phyloP scores from a whole-genome alignment of 495 filamentous ascomycete species.

The Daldinia loculata region DNA sequence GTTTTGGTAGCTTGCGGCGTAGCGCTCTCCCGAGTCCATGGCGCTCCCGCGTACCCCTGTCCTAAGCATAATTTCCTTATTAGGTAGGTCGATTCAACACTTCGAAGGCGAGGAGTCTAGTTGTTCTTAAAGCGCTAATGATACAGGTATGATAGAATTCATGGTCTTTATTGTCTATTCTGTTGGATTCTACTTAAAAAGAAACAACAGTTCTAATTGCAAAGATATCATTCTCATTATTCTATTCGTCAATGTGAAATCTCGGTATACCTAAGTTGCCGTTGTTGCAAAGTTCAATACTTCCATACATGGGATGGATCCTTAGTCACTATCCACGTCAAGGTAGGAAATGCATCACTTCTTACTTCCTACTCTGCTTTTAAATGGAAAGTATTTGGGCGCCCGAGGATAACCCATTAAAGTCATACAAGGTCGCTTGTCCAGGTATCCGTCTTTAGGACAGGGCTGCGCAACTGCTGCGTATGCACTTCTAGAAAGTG shows the following conservation, averaged over 20 bases:
- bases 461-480: slow-evolving; percentile 7
- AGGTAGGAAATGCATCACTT: neutral
- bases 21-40: slow-evolving; percentile 17
- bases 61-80: slow-evolving; percentile 15
- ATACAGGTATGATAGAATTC: neutral
- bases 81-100: slow-evolving; percentile 14
- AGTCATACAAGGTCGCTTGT: neutral
- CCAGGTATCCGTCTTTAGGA: neutral
- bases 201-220: neutral
- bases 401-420: slow-evolving; percentile 13
- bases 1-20: slow-evolving; percentile 1
- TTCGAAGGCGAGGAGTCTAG: too few species aligned
- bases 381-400: slow-evolving; percentile 39
- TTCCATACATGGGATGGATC: neutral
- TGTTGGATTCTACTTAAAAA: neutral
- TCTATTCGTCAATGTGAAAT: neutral
- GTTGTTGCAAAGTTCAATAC: neutral
- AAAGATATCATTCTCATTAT: neutral
- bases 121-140: neutral
- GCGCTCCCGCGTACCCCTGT: slow-evolving; percentile 19
- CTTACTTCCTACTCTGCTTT: neutral
- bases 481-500: slow-evolving; percentile 39
- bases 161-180: neutral
- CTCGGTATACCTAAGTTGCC: neutral
- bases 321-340: neutral